phyloP scores from a whole-genome alignment of 2,329 filamentous ascomycete genomes.

The Fusarium sororula region DNA sequence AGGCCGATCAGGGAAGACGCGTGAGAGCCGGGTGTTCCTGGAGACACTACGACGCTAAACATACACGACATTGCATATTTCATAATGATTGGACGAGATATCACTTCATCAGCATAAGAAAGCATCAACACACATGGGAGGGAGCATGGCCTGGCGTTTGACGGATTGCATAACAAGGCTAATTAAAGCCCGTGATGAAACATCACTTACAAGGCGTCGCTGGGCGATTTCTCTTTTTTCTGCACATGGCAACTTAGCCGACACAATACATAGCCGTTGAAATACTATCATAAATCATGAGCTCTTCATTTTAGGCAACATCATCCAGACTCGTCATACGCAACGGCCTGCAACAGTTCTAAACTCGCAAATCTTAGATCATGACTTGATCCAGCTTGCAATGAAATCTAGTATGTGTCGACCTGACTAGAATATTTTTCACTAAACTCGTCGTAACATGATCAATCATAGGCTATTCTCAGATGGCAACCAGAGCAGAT shows the following conservation, averaged over 20 bases:
- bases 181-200: neutral
- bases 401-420: too few species aligned
- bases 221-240: neutral
- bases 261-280: neutral
- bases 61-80: slow-evolving; percentile 6
- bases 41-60: neutral
- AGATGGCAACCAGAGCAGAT: neutral
- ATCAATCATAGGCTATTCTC: neutral
- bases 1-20: neutral
- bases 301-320: too few species aligned
- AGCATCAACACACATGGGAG: neutral
- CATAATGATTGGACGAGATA: slow-evolving; percentile 28
- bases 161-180: slow-evolving; percentile 3
- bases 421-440: too few species aligned
- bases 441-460: too few species aligned
- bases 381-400: too few species aligned
- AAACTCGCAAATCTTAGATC: neutral
- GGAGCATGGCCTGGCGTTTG: slow-evolving; percentile 22
- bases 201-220: slow-evolving; percentile 6
- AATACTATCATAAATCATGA: neutral
- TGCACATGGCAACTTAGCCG: too few species aligned
- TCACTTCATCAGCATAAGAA: neutral
- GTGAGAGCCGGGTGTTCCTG: neutral
- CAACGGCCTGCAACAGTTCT: neutral
- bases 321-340: accelerated